These are phyloP conservation scores for Dissoconium aciculare DNA, from an alignment of 2,329 filamentous ascomycete species.

Conservation along the genomic window DNA sequence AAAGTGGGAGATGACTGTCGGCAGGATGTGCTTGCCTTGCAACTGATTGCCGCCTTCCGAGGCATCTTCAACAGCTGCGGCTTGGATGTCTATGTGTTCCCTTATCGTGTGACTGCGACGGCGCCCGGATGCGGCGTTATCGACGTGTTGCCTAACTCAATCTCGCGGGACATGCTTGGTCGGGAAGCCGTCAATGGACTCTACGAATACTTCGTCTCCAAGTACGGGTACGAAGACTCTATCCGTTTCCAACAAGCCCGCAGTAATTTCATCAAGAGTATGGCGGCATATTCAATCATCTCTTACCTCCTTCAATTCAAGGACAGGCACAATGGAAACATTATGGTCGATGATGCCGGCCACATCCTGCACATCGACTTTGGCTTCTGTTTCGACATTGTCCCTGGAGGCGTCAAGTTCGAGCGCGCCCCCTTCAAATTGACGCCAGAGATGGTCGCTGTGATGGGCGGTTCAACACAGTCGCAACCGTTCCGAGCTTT, in stretches of 20 bases:
- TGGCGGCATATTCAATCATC: constrained; percentile 97
- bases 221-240: constrained; percentile 93
- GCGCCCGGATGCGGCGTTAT: constrained; percentile 96
- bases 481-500: constrained; percentile 91
- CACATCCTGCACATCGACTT: constrained; percentile 99
- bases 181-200: constrained; percentile 95
- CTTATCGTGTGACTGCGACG: constrained; percentile 92
- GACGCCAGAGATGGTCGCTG: constrained; percentile 93
- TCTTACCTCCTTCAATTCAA: constrained; percentile 97
- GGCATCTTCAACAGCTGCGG: constrained; percentile 93
- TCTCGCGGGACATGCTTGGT: constrained; percentile 96
- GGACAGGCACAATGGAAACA: constrained; percentile 97
- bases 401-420: constrained; percentile 90
- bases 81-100: constrained; percentile 91
- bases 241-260: constrained; percentile 88
- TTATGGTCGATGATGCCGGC: constrained; percentile 95
- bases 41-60: constrained; percentile 95
- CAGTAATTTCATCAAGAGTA: constrained; percentile 96
- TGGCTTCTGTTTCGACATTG: constrained; percentile 98
- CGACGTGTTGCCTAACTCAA: constrained; percentile 92
- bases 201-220: constrained; percentile 95
- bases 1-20: constrained; percentile 98
- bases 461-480: constrained; percentile 75
- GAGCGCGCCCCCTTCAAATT: constrained; percentile 98
- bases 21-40: constrained; percentile 87